Conservation (phyloP, 1,139 yeast genomes). For the Protomyces macrosporus region DNA sequence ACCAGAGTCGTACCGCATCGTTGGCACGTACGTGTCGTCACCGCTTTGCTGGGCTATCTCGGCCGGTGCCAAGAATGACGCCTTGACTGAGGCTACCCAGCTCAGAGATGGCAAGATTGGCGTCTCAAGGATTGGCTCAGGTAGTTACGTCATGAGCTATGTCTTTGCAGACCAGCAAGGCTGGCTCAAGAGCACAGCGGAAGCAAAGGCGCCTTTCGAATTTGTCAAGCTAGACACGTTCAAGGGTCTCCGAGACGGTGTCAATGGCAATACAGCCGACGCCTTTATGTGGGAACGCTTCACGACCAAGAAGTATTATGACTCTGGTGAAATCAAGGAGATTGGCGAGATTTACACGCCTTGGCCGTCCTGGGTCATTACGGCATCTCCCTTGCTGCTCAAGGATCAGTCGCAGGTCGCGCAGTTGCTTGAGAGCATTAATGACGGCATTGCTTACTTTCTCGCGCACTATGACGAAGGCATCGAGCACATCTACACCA, state of each 20-base stretch:
- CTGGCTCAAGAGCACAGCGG: conserved; percentile 35
- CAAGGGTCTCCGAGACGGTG: conserved; percentile 71
- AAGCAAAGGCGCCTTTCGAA: conserved; percentile 40
- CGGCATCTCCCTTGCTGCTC: conserved; percentile 46
- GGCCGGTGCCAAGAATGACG: conserved; percentile 60
- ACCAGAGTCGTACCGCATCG: conserved; percentile 55
- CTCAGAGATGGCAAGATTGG: conserved; percentile 66
- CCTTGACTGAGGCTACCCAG: conserved; percentile 48
- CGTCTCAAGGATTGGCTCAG: conserved; percentile 84
- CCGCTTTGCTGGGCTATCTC: conserved; percentile 84
- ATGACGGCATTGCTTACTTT: conserved; percentile 66
- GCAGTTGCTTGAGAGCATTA: conserved; percentile 51
- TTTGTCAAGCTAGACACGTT: conserved; percentile 57
- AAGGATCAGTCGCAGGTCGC: conserved; percentile 34
- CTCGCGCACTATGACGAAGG: conserved; percentile 58
- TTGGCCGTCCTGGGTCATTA: conserved; percentile 92
- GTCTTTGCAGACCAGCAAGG: conserved; percentile 63
- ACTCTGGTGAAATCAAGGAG: conserved; percentile 66
- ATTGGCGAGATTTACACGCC: conserved; percentile 90
- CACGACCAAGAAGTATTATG: conserved; percentile 81
- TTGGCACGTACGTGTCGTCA: conserved; percentile 77
- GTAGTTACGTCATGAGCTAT: conserved; percentile 85
- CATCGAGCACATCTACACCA: conserved; percentile 54
- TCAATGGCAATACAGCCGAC: conserved; percentile 60
- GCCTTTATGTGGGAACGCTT: conserved; percentile 96